Evolutionary conservation across 768 basidiomycete genomes (phyloP), one percentile per base, ranked within the genome.

Genomic region (Sistotremastrum niveocremeum): DNA sequence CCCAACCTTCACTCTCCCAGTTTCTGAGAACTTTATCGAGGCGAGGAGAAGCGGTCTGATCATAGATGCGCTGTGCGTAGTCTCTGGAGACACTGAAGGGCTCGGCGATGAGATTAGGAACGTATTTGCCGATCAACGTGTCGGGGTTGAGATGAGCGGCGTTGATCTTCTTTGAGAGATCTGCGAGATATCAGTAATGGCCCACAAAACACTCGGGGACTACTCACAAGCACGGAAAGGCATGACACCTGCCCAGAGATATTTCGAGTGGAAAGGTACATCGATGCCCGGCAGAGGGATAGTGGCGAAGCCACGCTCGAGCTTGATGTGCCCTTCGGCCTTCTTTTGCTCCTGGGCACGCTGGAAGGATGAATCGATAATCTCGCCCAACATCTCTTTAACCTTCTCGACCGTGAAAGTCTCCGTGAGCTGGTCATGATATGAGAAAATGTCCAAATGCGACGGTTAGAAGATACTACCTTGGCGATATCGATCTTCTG

Each of bases 201-300:
- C 29, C 28, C 8, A 44, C 40, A 39, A 11, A 44, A 45, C 35
- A 42, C 45, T 41, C 40, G 41, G 36, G 34, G 34, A n/a, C 43
- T 28, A 74, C 85, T 65, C 59, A 90, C 86, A 95, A 47, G 89
- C 87, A 54, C 91, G 80, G 86, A 95, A 94, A 7, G 93, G 88
- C 80, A 94, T 74, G 31, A 95, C 91, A 59, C 91, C 91, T 10
- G 93, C 93, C 95, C 95, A 99, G 36, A 99, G 76, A 65, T 98
- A 99, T 49, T 93, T 84, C 3, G 95, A 98, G 63, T 99, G 95
- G 86, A 99, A 99, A 4, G 95, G 95, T 1, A 99, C 95, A 56
- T 98, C 95, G 55, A 99, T 97, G 50, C 94, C 94, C 36, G 93
- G 88, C 36, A 94, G 73, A 37, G 89, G 90, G 48, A 93, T 93